phyloP scores from a whole-genome alignment of 306 rosid species.

The Betula pendula region DNA sequence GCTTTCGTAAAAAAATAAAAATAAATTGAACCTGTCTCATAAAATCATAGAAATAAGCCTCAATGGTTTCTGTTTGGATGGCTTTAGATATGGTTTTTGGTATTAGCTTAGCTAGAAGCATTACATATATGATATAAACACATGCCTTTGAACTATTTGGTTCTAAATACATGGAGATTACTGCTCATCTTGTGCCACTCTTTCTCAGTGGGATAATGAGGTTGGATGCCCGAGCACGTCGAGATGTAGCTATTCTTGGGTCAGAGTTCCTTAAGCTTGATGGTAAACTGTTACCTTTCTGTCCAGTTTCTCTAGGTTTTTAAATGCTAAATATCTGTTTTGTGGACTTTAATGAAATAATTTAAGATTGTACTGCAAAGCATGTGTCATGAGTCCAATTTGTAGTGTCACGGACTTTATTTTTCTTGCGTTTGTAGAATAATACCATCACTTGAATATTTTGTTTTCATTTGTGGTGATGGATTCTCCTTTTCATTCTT shows the following conservation, averaged over 20 bases:
- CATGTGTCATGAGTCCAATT: neutral
- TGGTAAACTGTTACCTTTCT: constrained; percentile 48
- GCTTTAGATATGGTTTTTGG: neutral
- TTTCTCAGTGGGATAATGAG: constrained; percentile 83
- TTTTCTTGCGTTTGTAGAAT: neutral
- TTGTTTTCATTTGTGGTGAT: too few species aligned
- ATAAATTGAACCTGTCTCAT: too few species aligned
- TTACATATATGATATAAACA: neutral
- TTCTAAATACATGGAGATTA: constrained; percentile 18
- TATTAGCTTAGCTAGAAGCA: neutral
- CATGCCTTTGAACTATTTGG: neutral
- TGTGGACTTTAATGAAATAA: neutral
- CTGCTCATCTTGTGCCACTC: constrained; percentile 29
- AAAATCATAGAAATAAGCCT: neutral
- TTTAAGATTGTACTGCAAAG: neutral
- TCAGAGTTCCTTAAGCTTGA: constrained; percentile 83
- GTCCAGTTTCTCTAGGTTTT: constrained; percentile 5
- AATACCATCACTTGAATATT: neutral
- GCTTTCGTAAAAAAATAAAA: neutral
- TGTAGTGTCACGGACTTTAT: neutral
- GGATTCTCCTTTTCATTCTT: neutral
- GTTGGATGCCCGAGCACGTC: constrained; percentile 84
- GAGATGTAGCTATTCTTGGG: constrained; percentile 88
- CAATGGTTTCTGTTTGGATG: neutral
- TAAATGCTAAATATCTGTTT: constrained; percentile 8